These are phyloP conservation scores for Carallia pectinifolia DNA, from an alignment of 345 rosid genomes.

Conservation along the genomic window DNA sequence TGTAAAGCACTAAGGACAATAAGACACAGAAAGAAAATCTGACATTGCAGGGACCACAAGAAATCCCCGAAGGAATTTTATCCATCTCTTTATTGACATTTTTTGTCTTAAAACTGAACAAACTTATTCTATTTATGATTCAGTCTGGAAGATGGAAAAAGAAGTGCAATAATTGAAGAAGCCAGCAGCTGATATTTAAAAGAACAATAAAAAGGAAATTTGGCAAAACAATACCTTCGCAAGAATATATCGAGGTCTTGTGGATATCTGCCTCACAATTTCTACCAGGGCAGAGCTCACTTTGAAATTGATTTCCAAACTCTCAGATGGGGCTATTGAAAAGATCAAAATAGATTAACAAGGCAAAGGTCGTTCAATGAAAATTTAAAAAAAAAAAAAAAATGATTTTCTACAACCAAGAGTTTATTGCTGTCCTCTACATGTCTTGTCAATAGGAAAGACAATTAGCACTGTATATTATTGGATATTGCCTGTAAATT, in stretches of 20 bases:
- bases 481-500: not conserved
- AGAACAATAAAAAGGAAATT: not conserved
- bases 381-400: not conserved
- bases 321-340: conserved; percentile 78
- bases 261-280: conserved; percentile 67
- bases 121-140: not conserved
- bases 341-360: conserved; percentile 10
- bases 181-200: not conserved
- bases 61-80: too few relatives aligned
- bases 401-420: not conserved
- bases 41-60: too few relatives aligned
- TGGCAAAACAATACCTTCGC: conserved; percentile 63
- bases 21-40: too few relatives aligned
- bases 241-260: conserved; percentile 91
- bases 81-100: too few relatives aligned
- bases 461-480: not conserved
- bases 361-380: not conserved
- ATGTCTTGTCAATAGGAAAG: conserved; percentile 1
- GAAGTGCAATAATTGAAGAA: not conserved
- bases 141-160: not conserved
- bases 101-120: not conserved
- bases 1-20: too few relatives aligned
- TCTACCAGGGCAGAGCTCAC: conserved; percentile 98
- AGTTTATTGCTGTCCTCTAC: not conserved
- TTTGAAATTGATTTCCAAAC: conserved; percentile 88